A percentile compares a stretch with the other conserved stretches of the same genome.
Evolutionary conservation across 805 yeast species (phyloP).

Genomic region (Lipomyces oligophaga): DNA sequence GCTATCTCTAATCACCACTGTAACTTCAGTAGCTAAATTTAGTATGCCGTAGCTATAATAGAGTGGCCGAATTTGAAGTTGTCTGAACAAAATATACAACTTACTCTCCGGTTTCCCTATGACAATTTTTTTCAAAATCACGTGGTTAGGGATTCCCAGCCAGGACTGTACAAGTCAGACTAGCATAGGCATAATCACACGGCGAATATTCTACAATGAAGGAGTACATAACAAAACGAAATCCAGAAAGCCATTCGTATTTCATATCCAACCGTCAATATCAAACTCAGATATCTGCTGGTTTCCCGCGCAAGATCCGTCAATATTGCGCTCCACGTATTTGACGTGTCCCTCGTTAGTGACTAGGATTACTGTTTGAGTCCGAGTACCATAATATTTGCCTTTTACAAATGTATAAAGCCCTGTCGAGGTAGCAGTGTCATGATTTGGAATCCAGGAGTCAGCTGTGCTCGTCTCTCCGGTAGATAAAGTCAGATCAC

Average conservation of each 20-base stretch:
- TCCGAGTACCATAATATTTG: constrained; percentile 74
- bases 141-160: too few relatives aligned
- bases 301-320: constrained; percentile 1
- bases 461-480: background rate
- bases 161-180: too few relatives aligned
- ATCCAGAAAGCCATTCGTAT: background rate
- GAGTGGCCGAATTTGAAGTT: too few relatives aligned
- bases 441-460: constrained; percentile 2
- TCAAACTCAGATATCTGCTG: constrained; percentile 12
- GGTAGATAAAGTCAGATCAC: background rate
- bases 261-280: constrained; percentile 19
- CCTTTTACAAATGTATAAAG: constrained; percentile 42
- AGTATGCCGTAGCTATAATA: too few relatives aligned
- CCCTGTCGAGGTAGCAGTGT: constrained; percentile 2
- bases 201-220: too few relatives aligned
- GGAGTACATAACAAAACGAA: too few relatives aligned
- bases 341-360: constrained; percentile 49
- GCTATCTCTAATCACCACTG: too few relatives aligned
- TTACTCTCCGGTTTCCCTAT: too few relatives aligned
- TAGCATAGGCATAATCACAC: too few relatives aligned
- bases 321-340: constrained; percentile 49
- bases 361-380: constrained; percentile 72
- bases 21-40: too few relatives aligned
- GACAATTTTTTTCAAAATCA: too few relatives aligned
- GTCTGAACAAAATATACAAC: too few relatives aligned